Percentiles rank a stretch among this genome's conserved stretches.
Conservation (phyloP, 495 filamentous ascomycete species). For the Mytilinidion resinicola region DNA sequence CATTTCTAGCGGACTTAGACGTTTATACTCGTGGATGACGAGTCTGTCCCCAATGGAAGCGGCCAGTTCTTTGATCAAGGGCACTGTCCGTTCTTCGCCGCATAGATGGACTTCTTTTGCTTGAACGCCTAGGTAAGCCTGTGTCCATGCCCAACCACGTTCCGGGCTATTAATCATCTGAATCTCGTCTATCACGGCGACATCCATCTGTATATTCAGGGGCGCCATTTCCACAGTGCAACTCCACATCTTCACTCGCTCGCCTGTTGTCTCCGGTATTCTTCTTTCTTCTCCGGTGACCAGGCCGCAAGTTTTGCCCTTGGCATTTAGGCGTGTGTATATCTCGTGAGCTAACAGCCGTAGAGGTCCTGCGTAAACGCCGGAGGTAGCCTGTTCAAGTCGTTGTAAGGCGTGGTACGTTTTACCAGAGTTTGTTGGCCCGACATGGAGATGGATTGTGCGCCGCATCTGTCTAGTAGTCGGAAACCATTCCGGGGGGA, state of each 20-base stretch:
- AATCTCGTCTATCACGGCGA: conserved; percentile 96
- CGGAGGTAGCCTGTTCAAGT: conserved; percentile 66
- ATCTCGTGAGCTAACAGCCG: conserved; percentile 91
- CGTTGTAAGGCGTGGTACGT: conserved; percentile 90
- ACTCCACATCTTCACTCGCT: conserved; percentile 51
- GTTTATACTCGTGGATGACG: conserved; percentile 70
- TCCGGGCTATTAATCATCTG: conserved; percentile 83
- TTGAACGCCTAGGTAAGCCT: conserved; percentile 77
- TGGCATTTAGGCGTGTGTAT: conserved; percentile 70
- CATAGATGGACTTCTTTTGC: conserved; percentile 90
- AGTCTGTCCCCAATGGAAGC: conserved; percentile 75
- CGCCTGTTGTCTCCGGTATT: conserved; percentile 39
- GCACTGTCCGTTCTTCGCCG: conserved; percentile 77
- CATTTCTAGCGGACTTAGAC: conserved; percentile 69
- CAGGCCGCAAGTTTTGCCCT: conserved; percentile 67
- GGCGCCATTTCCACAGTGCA: conserved; percentile 98
- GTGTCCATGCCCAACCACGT: conserved; percentile 96
- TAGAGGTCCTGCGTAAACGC: conserved; percentile 88
- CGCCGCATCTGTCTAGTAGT: conserved; percentile 69
- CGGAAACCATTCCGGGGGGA: conserved; percentile 88
- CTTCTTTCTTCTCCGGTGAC: conserved; percentile 87
- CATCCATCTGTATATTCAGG: conserved; percentile 62
- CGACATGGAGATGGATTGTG: conserved; percentile 87
- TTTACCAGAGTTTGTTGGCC: conserved; percentile 97
- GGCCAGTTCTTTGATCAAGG: conserved; percentile 73